A percentile compares a stretch with the other conserved stretches of the same genome.
Conservation (phyloP, 2,329 filamentous ascomycete genomes). For the Aureobasidium sp. region DNA sequence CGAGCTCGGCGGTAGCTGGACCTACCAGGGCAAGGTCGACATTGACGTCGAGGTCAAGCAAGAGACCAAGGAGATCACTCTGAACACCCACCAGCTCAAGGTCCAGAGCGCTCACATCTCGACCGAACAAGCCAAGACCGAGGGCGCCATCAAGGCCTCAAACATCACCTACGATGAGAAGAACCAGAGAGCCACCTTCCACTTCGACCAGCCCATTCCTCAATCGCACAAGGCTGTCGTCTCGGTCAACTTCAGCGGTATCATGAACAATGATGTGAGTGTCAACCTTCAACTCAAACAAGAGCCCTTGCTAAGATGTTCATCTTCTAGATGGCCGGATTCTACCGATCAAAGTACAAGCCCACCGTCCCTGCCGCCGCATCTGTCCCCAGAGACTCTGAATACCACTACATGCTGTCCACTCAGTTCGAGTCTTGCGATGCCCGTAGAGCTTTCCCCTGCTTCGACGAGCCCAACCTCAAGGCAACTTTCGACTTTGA, state of each 20-base stretch:
- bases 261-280: slow-evolving; percentile 71
- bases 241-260: slow-evolving; percentile 66
- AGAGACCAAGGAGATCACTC: slow-evolving; percentile 64
- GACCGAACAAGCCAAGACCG: slow-evolving; percentile 49
- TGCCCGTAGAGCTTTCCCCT: slow-evolving; percentile 88
- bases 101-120: slow-evolving; percentile 59
- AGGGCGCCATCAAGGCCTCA: slow-evolving; percentile 51
- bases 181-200: slow-evolving; percentile 73
- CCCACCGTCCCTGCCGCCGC: slow-evolving; percentile 61
- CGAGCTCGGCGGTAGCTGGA: slow-evolving; percentile 63
- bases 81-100: slow-evolving; percentile 81
- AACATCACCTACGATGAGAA: slow-evolving; percentile 73
- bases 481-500: slow-evolving; percentile 94
- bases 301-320: neutral
- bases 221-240: slow-evolving; percentile 58
- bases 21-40: slow-evolving; percentile 75
- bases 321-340: slow-evolving; percentile 62
- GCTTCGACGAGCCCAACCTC: slow-evolving; percentile 95
- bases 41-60: slow-evolving; percentile 69
- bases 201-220: slow-evolving; percentile 64
- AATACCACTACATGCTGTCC: slow-evolving; percentile 65
- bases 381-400: slow-evolving; percentile 66
- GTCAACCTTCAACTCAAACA: neutral
- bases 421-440: slow-evolving; percentile 98
- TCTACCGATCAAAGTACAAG: slow-evolving; percentile 92